Percentiles rank a stretch among this genome's conserved stretches.
Evolutionary conservation across 2,329 filamentous ascomycete genomes (phyloP).

Genomic region (Alternaria longipes): DNA sequence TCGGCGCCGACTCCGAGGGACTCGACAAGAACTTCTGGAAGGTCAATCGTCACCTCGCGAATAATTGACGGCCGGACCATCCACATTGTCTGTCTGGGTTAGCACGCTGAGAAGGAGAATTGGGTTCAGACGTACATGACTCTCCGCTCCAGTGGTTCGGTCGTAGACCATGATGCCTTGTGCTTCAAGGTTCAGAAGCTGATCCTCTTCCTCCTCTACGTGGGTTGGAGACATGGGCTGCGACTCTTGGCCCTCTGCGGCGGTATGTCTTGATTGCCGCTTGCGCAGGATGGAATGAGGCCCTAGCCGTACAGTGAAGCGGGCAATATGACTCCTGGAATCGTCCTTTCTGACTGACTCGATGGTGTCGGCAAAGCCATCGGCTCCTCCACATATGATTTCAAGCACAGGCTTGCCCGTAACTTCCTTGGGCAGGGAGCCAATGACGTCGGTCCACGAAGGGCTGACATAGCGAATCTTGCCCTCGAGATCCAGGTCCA

Average conservation of each 20-base stretch:
- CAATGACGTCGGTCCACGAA: conserved; percentile 93
- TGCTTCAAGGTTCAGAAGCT: conserved; percentile 82
- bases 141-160: conserved; percentile 82
- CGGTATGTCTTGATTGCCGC: conserved; percentile 36
- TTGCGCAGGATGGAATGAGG: conserved; percentile 47
- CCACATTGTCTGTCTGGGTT: conserved; percentile 87
- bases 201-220: conserved; percentile 51
- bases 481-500: conserved; percentile 91
- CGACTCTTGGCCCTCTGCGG: conserved; percentile 41
- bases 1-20: conserved; percentile 94
- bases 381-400: conserved; percentile 80
- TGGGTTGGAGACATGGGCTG: conserved; percentile 43
- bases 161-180: conserved; percentile 99
- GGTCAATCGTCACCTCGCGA: conserved; percentile 93
- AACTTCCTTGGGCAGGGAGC: conserved; percentile 76
- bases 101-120: conserved; percentile 21
- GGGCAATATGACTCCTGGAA: conserved; percentile 82
- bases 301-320: conserved; percentile 50
- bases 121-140: conserved; percentile 74
- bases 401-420: conserved; percentile 81
- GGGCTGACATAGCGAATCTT: conserved; percentile 95
- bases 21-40: conserved; percentile 88
- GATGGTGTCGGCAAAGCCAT: conserved; percentile 81
- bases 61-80: conserved; percentile 95
- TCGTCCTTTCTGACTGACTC: conserved; percentile 89